Evolutionary conservation across 1,284 basidiomycete species (phyloP), one percentile per base, ranked within the genome.

Genomic region (Sphaerobolus stellatus): DNA sequence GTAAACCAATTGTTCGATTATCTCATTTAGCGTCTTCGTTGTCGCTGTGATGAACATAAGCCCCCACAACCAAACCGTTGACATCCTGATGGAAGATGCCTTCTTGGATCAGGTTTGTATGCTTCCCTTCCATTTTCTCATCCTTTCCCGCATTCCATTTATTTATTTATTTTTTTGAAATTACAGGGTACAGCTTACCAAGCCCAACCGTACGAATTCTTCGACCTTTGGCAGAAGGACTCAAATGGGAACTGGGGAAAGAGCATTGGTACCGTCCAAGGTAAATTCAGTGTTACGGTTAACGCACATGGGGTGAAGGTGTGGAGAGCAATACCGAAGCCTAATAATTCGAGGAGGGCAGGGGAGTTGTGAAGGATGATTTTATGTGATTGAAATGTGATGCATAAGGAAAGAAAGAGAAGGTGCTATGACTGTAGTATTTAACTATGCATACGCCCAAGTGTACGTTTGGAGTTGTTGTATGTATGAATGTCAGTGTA

Each of bases 181-280:
- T 34, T 48, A 20, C 60, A 69, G 62, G 66, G 68, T 43, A 41
- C 57, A 14, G 58, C 59, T 24, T 66, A 66, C 48, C 68, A 68
- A 52, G 58, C 63, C 13, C 59, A 62, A 14, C 56, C 68, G 2
- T 73, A 64, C 58, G 61, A 62, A 7, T 56, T 73, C 30, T 71
- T 63, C 52, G 72, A 74, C 58, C 64, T 74, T 13, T 74, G 72
- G 72, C 66, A 71, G 60, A 71, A 71, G 58, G 65, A 69, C 58
- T 54, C 48, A 46, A 22, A 59, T 25, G 69, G 68, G n/a, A 61
- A 58, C 30, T 73, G 71, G 71, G 71, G 71, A n/a, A 61, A 64
- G 49, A 59, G 56, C 45, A 44, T 70, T 24, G 71, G 70, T 30
- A 61, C 62, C 13, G 54, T 66, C 50, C 51, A 63, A 25, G 65